Conservation (phyloP, 148 eudicot species). For the Heliamphora exappendiculata region DNA sequence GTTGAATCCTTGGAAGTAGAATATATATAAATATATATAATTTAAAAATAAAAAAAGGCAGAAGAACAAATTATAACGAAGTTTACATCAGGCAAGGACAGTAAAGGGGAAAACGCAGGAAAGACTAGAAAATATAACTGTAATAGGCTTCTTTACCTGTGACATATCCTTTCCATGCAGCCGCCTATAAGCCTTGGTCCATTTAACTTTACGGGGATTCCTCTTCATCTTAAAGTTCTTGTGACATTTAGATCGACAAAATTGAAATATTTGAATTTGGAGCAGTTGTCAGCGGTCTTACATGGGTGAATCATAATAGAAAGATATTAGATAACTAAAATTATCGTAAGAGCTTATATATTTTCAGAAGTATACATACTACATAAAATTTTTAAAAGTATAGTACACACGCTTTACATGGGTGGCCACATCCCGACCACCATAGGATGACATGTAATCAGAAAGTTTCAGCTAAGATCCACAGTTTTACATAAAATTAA, state of each 20-base stretch:
- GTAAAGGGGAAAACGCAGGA: background rate
- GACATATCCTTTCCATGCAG: constrained; percentile 98
- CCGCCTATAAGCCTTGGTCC: constrained; percentile 90
- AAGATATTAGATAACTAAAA: too few species aligned
- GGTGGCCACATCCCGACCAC: too few species aligned
- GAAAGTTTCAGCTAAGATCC: too few species aligned
- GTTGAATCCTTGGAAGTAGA: constrained; percentile 62
- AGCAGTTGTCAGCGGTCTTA: background rate
- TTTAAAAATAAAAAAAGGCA: background rate
- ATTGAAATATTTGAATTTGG: constrained; percentile 64
- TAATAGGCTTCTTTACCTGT: constrained; percentile 40
- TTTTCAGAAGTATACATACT: too few species aligned
- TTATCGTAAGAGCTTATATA: too few species aligned
- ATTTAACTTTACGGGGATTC: constrained; percentile 93
- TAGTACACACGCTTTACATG: too few species aligned
- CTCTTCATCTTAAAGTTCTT: constrained; percentile 99
- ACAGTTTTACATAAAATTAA: too few species aligned
- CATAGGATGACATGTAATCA: too few species aligned
- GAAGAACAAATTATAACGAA: background rate
- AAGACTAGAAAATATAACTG: background rate
- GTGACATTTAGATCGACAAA: constrained; percentile 97
- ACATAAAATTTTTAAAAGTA: too few species aligned
- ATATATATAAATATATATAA: too few species aligned
- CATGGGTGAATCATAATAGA: too few species aligned
- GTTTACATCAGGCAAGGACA: background rate